Base-by-base conservation (phyloP, 2,329 filamentous ascomycete species). In the Diplodia mutila region DNA sequence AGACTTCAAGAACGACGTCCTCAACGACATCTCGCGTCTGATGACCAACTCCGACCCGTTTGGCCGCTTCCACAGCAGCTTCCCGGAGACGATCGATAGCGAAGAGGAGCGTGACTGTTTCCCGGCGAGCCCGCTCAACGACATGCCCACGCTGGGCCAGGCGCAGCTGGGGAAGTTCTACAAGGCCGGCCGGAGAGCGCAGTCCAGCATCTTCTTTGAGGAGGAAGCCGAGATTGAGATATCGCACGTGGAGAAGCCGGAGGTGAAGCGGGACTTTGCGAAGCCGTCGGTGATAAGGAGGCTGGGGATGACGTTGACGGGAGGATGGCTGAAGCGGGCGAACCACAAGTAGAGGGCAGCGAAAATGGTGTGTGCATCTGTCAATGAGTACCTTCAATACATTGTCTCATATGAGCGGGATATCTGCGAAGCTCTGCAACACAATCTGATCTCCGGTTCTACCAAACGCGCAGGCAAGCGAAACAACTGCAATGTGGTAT, bases 221-320 rank as follows among this genome's bases (percentile, higher is more conserved):
- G 16, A 49, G n/a, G 8, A 37, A 63, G 18, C 42, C n/a, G 51
- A 37, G 46, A 51, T 72, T 67, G 8, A 73, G 70, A 42, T 54
- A 77, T 69, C 67, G 83, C 80, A 73, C 84, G 80, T 71, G 70
- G 49, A 75, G 29, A 81, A 78, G 4, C 80, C 59, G 12, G 29
- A 27, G 27, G 29, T 4, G 59, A 37, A 37, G 42, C 25, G n/a
- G 18, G 42, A 16, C 1, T 63, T 63, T 12, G 18, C 23, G 27
- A 63, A 29, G 59, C 42, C 46, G 3, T 63, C 59, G 18, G 8
- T 18, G 46, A 51, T 29, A n/a, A 49, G 29, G 29, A 51, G 12
- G n/a, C 8, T 63, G 29, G 23, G 46, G 6, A 27, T 37, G 21
- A 52, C 29, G 27, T 18, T 63, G 42, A 4, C 42, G 7, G 42